Evolutionary conservation across 768 basidiomycete species (phyloP), one percentile per base, ranked within the genome.

Genomic region (Tephrocybe sp.): DNA sequence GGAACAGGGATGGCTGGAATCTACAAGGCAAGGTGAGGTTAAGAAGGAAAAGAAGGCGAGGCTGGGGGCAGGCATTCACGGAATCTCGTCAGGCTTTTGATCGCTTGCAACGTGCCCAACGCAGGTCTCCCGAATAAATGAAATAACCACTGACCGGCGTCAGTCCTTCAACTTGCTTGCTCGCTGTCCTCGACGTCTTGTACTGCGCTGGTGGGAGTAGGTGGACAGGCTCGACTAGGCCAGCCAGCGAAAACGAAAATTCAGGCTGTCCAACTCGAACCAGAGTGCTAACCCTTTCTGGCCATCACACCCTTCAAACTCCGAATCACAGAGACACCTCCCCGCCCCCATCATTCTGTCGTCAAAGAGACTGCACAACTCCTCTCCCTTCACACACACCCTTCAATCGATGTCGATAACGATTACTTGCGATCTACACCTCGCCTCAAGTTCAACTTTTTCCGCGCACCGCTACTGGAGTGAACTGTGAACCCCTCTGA

Each of bases 81-180:
- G 60, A 68, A 67, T 68, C 75, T 72, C 64, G 57, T 69, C 76
- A 78, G 74, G 70, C 70, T 82, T 85, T 83, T 84, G 83, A 85
- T 86, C 73, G 73, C 76, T 77, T 71, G 74, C 83, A 86, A 86
- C 84, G 84, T 88, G 84, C 79, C 83, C 78, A 42, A 47, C 52
- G 50, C 56, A 56, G 59, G 57, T 50, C 49, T 72, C 75, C 70
- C 68, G 69, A 72, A 73, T 63, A 61, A 68, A n/a, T n/a, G n/a
- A n/a, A n/a, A n/a, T n/a, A n/a, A n/a, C n/a, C n/a, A n/a, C n/a
- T n/a, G n/a, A n/a, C n/a, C n/a, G n/a, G n/a, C n/a, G n/a, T 64
- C 62, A 64, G 57, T 58, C 56, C 56, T 48, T 29, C 27, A 29
- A 5, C 27, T 29, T 29, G 27, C n/a, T n/a, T 29, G 27, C 11